phyloP scores from a whole-genome alignment of 352 stramenopile genomes.

The Globisporangium cystogenes region DNA sequence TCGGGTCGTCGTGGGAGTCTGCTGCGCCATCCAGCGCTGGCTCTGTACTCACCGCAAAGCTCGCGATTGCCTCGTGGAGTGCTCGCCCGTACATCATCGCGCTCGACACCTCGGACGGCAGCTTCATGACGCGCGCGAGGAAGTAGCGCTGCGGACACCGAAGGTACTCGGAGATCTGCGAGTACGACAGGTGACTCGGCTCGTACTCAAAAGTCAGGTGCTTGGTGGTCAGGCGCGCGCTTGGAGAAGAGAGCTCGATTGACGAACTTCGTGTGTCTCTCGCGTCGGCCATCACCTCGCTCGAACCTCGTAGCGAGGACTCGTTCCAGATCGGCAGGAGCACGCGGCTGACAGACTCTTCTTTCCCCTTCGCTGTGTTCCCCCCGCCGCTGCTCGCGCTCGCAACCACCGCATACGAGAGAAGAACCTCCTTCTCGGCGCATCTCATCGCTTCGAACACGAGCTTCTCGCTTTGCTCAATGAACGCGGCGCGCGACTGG shows the following conservation, averaged over 20 bases:
- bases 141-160: conserved; percentile 81
- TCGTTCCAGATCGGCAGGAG: conserved; percentile 25
- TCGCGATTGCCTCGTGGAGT: conserved; percentile 65
- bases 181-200: conserved; percentile 69
- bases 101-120: conserved; percentile 36
- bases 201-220: conserved; percentile 18
- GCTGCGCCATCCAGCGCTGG: conserved; percentile 9
- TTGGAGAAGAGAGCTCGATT: neutral
- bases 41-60: conserved; percentile 30
- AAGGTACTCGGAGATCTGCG: conserved; percentile 75
- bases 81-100: conserved; percentile 72
- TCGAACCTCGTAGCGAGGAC: neutral
- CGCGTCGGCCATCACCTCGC: neutral
- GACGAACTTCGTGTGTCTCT: neutral
- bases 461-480: conserved; percentile 39
- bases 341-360: conserved; percentile 23
- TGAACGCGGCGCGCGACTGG: conserved; percentile 47
- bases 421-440: conserved; percentile 23
- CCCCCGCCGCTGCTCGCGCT: conserved; percentile 5
- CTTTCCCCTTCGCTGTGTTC: conserved; percentile 3
- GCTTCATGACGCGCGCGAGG: conserved; percentile 55
- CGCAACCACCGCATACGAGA: conserved; percentile 54
- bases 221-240: too few relatives aligned
- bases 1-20: conserved; percentile 13
- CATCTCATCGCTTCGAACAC: conserved; percentile 36